Evolutionary conservation across 306 rosid species (phyloP), one percentile per base, ranked within the genome.

Genomic region (Medicago ruthenica): DNA sequence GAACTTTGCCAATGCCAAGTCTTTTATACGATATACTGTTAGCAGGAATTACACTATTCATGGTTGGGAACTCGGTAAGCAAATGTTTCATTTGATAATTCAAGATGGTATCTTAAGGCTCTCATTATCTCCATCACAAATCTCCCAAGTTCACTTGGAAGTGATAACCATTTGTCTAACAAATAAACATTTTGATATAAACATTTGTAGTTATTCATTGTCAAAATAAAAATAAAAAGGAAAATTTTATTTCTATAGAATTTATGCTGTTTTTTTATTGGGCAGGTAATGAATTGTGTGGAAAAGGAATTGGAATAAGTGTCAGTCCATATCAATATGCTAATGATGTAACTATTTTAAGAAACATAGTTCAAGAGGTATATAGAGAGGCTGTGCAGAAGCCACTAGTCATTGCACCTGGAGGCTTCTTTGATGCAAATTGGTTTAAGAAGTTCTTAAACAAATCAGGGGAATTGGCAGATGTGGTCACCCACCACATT

Each of bases 1-100:
- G 97, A 31, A 92, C 81, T 75, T 18, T 71, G 44, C 88, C 10
- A 95, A 95, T 73, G 86, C 98, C 18, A 90, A 89, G 73, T 90
- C 97, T 66, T 70, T 95, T 20, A 88, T 95, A 13, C 91, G 84
- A 7, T 95, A 95, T 80, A 92, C 91, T 3, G 97, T 87, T 11
- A 44, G 67, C 65, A 92, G 87, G 80, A 89, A 90, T 76, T 87
- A 85, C 83, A 77, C 75, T 16, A 88, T 95, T 76, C 86, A 85
- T 81, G 98, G 93, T 79, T 92, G 99, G 99, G 99, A 95, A 87
- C 85, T 95, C 2, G 99, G 99, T 95, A 79, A 81, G 91, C 78
- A 14, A 17, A 74, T 75, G 69, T 39, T 61, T 39, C 48, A 22
- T 76, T 82, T 47, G 42, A 69, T 70, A 21, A 34, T 34, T 34